A percentile compares a stretch with the other conserved stretches of the same genome.
These are phyloP conservation scores for Penicillium palitans DNA, from an alignment of 2,329 filamentous ascomycete genomes.

Conservation along the genomic window DNA sequence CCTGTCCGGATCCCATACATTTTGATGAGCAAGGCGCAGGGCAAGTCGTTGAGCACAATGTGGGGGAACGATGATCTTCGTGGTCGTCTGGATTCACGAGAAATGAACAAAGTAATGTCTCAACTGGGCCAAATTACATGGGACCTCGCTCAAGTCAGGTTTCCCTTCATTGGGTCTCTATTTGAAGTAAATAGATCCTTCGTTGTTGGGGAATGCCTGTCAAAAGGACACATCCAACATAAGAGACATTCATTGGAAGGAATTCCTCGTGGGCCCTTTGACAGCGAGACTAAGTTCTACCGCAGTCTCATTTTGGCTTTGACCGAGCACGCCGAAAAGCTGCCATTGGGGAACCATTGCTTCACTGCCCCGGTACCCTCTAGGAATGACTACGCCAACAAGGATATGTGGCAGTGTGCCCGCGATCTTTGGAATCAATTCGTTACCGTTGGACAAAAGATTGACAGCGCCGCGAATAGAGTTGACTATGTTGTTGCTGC, in stretches of 20 bases:
- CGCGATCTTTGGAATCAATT: background rate
- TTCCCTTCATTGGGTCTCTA: background rate
- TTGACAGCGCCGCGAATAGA: background rate
- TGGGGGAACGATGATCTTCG: background rate
- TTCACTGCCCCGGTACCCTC: background rate
- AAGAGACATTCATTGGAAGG: background rate
- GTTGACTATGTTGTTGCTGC: background rate
- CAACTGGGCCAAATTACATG: background rate
- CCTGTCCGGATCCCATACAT: constrained; percentile 1
- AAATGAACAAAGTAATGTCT: background rate
- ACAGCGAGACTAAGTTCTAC: background rate
- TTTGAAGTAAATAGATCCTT: background rate
- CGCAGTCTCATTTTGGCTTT: background rate
- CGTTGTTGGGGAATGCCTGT: background rate
- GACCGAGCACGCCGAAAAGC: background rate
- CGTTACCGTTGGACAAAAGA: background rate
- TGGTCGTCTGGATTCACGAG: background rate
- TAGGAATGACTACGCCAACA: background rate
- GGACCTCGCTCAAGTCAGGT: background rate
- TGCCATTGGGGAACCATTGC: background rate
- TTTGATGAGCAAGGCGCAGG: background rate
- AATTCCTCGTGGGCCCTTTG: background rate
- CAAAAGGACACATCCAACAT: background rate
- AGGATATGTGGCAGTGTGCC: background rate
- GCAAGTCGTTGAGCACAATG: background rate